These are phyloP conservation scores for Gossypium anomalum DNA, from an alignment of 345 rosid species.

Conservation along the genomic window DNA sequence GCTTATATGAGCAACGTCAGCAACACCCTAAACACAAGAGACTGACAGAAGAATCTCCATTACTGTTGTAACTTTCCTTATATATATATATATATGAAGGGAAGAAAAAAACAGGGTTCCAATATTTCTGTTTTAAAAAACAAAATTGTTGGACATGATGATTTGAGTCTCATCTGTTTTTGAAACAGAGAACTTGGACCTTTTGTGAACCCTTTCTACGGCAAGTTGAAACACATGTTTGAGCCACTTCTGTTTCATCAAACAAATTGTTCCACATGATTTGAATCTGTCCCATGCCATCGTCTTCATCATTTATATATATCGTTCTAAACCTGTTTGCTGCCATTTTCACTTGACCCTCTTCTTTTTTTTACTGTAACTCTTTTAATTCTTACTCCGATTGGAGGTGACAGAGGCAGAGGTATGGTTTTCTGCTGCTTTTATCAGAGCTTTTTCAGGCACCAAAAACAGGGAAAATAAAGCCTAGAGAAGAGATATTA, in stretches of 20 bases:
- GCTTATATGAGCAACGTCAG: constrained; percentile 33
- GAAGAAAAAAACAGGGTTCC: constrained; percentile 21
- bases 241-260: background rate
- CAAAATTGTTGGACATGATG: constrained; percentile 43
- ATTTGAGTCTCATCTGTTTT: constrained; percentile 35
- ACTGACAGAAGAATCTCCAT: constrained; percentile 67
- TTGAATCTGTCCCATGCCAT: constrained; percentile 49
- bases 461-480: constrained; percentile 37
- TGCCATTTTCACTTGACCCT: background rate
- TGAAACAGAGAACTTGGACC: constrained; percentile 55
- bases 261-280: background rate
- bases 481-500: constrained; percentile 26
- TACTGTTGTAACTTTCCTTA: constrained; percentile 45
- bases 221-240: constrained; percentile 36
- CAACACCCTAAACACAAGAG: constrained; percentile 32
- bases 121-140: constrained; percentile 29
- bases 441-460: constrained; percentile 38
- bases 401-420: constrained; percentile 35
- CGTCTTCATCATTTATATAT: background rate
- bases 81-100: background rate
- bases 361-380: constrained; percentile 3
- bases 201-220: constrained; percentile 34
- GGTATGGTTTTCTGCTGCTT: constrained; percentile 41
- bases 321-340: background rate
- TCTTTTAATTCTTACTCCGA: constrained; percentile 17